These are phyloP conservation scores for Xylariaceae sp. DNA, from an alignment of 2,329 filamentous ascomycete species.

Conservation along the genomic window DNA sequence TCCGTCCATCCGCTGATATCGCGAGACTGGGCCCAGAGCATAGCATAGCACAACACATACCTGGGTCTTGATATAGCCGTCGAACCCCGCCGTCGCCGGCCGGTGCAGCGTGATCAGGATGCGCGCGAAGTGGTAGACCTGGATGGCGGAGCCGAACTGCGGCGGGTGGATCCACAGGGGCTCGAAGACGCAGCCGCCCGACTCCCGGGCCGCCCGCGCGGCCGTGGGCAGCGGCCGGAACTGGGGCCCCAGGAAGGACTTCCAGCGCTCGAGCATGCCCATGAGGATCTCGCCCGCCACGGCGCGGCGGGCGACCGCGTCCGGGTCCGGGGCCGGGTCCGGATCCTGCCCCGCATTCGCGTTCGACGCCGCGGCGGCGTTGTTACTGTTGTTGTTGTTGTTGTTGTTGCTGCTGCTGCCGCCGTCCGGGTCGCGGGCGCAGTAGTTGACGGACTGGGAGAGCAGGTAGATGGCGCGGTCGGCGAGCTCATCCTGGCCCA, in stretches of 20 bases:
- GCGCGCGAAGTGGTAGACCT: slow-evolving; percentile 44
- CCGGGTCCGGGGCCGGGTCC: no score
- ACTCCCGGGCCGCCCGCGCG: slow-evolving; percentile 6
- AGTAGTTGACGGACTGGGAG: slow-evolving; percentile 50
- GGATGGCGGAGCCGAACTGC: slow-evolving; percentile 38
- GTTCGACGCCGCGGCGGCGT: slow-evolving; percentile 20
- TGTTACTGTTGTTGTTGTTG: no score
- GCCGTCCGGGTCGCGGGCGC: no score
- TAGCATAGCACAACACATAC: slow-evolving; percentile 2
- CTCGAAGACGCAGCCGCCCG: slow-evolving; percentile 34
- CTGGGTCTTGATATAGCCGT: slow-evolving; percentile 33
- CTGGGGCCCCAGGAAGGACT: slow-evolving; percentile 25
- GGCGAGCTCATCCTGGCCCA: slow-evolving; percentile 47
- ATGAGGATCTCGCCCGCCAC: slow-evolving; percentile 15
- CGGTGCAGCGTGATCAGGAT: slow-evolving; percentile 46
- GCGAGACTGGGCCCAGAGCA: neutral
- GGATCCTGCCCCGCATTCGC: no score
- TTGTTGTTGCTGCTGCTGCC: no score
- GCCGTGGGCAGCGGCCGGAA: slow-evolving; percentile 33
- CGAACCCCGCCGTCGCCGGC: slow-evolving; percentile 40
- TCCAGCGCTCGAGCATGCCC: slow-evolving; percentile 25
- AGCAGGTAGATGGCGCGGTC: slow-evolving; percentile 46
- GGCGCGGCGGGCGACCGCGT: slow-evolving; percentile 5
- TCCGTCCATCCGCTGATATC: no score
- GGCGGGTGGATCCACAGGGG: slow-evolving; percentile 45